Evolutionary conservation across 306 rosid genomes (phyloP).

Genomic region (Cicer arietinum): DNA sequence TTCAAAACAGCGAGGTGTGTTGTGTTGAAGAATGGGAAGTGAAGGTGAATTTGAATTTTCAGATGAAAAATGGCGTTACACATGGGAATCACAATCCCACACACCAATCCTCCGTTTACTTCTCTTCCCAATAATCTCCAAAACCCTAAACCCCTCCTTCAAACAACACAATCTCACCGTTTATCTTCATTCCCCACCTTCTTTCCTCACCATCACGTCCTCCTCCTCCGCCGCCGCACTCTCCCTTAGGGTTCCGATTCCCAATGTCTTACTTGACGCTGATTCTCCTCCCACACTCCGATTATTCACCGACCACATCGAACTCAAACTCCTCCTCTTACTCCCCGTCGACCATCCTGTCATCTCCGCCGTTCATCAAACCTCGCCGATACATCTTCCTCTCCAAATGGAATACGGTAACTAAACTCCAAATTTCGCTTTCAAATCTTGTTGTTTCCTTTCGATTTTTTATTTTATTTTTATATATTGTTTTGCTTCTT

Average conservation of each 20-base stretch:
- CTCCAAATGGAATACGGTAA: conserved; percentile 68
- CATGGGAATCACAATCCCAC: conserved; percentile 92
- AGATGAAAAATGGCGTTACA: conserved; percentile 65
- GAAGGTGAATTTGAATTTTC: background rate
- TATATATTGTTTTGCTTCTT: background rate
- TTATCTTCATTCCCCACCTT: conserved; percentile 49
- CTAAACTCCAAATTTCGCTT: conserved; percentile 38
- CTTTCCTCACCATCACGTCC: conserved; percentile 42
- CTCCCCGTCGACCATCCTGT: conserved; percentile 83
- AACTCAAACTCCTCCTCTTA: conserved; percentile 78
- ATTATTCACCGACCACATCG: conserved; percentile 70
- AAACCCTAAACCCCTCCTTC: conserved; percentile 54
- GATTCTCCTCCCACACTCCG: conserved; percentile 63
- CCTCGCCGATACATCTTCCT: conserved; percentile 36
- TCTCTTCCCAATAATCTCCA: conserved; percentile 51
- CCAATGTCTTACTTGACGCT: conserved; percentile 67
- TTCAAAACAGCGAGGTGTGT: no score
- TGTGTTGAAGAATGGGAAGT: conserved; percentile 6
- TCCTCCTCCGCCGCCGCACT: conserved; percentile 16
- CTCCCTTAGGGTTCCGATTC: conserved; percentile 74
- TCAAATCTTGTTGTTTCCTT: background rate
- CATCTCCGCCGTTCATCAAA: conserved; percentile 51
- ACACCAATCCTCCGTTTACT: conserved; percentile 74
- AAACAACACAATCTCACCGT: conserved; percentile 65
- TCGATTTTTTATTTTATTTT: background rate